Evolutionary conservation across 2,329 filamentous ascomycete genomes (phyloP).

Genomic region (Xylaria sp.): DNA sequence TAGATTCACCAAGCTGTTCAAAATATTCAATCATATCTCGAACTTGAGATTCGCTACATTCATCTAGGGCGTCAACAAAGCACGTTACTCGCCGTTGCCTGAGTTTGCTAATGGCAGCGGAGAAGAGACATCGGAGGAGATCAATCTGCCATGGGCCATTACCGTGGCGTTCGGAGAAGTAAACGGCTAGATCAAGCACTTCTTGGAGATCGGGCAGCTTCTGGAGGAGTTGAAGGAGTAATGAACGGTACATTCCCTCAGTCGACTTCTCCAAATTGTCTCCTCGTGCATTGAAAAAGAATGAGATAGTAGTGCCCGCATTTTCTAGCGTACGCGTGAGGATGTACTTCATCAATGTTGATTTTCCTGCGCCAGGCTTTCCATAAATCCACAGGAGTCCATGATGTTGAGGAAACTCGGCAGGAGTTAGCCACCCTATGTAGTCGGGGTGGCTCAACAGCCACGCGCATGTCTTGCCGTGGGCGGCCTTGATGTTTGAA

Average conservation of each 20-base stretch:
- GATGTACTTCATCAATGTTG: slow-evolving; percentile 57
- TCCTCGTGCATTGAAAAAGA: slow-evolving; percentile 63
- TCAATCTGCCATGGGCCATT: slow-evolving; percentile 16
- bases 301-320: slow-evolving; percentile 44
- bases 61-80: slow-evolving; percentile 57
- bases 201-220: slow-evolving; percentile 51
- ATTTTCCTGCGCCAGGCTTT: slow-evolving; percentile 57
- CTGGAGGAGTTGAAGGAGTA: slow-evolving; percentile 59
- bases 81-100: slow-evolving; percentile 28
- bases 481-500: slow-evolving; percentile 53
- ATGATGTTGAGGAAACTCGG: slow-evolving; percentile 44
- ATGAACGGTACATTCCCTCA: slow-evolving; percentile 61
- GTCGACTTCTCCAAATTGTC: slow-evolving; percentile 57
- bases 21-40: slow-evolving; percentile 58
- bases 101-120: slow-evolving; percentile 35
- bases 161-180: not conserved
- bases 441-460: slow-evolving; percentile 56
- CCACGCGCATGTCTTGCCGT: slow-evolving; percentile 45
- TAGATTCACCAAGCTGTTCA: slow-evolving; percentile 51
- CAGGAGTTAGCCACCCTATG: slow-evolving; percentile 48
- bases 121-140: slow-evolving; percentile 28
- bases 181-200: slow-evolving; percentile 32
- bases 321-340: slow-evolving; percentile 39
- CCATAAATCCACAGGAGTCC: slow-evolving; percentile 58
- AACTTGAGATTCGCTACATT: slow-evolving; percentile 57